Conservation (phyloP, 2,329 filamentous ascomycete genomes). For the Trichoderma sp. region DNA sequence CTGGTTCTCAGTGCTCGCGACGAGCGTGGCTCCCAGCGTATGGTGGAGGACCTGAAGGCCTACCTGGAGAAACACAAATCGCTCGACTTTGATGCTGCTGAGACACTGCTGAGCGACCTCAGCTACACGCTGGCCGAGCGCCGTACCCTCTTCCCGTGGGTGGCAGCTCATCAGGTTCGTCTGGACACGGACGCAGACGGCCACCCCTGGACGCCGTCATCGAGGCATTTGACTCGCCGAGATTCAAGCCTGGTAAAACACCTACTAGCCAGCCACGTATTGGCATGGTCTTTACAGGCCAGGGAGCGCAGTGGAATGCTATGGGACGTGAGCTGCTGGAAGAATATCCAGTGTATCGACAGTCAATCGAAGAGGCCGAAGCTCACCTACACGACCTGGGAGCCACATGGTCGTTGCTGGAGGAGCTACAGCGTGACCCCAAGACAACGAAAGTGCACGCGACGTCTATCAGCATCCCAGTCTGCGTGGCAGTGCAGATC, state of each 20-base stretch:
- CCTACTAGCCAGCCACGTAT: background rate
- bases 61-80: background rate
- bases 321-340: background rate
- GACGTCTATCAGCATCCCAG: background rate
- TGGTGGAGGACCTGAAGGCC: background rate
- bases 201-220: background rate
- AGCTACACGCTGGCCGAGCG: background rate
- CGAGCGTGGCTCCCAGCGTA: background rate
- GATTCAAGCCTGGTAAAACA: background rate
- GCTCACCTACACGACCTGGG: background rate
- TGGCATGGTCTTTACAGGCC: constrained; percentile 4
- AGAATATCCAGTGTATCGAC: background rate
- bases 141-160: background rate
- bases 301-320: constrained; percentile 6
- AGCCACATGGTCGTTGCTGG: background rate
- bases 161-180: background rate
- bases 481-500: background rate
- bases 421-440: background rate
- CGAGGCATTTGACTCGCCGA: background rate
- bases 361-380: background rate
- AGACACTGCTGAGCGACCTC: background rate
- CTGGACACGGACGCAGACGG: background rate
- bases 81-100: background rate
- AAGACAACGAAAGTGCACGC: background rate
- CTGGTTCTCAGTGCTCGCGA: background rate